phyloP scores from a whole-genome alignment of 2,329 filamentous ascomycete species.

The Hymenoscyphus occultus region DNA sequence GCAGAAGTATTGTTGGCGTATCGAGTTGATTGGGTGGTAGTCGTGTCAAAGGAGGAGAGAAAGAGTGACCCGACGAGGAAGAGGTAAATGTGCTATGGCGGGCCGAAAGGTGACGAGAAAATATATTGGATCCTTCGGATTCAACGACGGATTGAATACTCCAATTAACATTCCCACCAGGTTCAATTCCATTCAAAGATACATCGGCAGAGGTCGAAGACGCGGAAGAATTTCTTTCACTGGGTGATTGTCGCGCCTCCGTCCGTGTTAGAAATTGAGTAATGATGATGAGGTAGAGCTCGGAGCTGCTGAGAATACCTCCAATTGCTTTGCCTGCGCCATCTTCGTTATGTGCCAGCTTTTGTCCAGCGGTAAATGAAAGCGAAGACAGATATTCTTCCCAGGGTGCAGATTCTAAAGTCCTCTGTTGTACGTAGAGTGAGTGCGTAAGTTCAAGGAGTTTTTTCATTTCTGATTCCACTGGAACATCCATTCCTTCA shows the following conservation, averaged over 20 bases:
- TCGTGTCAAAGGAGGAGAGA: background rate
- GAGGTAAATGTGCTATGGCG: background rate
- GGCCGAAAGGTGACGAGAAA: background rate
- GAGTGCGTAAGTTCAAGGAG: background rate
- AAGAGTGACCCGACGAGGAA: background rate
- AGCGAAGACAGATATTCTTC: background rate
- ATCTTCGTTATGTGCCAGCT: background rate
- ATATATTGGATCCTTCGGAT: background rate
- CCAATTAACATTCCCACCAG: background rate
- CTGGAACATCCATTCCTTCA: background rate
- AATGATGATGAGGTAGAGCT: background rate
- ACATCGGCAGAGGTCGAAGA: background rate
- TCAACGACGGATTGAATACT: background rate
- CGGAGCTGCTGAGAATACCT: slow-evolving; percentile 6
- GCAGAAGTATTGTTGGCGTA: slow-evolving; percentile 1
- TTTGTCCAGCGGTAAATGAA: background rate
- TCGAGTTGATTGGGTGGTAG: background rate
- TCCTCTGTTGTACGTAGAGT: background rate
- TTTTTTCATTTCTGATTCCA: background rate
- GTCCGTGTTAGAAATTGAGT: background rate
- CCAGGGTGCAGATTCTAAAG: background rate
- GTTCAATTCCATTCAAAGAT: background rate
- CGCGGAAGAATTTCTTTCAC: background rate
- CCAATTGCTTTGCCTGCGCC: background rate
- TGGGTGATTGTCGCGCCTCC: background rate